These are phyloP conservation scores for Ophiostoma montium DNA, from an alignment of 2,329 filamentous ascomycete genomes.

Conservation along the genomic window DNA sequence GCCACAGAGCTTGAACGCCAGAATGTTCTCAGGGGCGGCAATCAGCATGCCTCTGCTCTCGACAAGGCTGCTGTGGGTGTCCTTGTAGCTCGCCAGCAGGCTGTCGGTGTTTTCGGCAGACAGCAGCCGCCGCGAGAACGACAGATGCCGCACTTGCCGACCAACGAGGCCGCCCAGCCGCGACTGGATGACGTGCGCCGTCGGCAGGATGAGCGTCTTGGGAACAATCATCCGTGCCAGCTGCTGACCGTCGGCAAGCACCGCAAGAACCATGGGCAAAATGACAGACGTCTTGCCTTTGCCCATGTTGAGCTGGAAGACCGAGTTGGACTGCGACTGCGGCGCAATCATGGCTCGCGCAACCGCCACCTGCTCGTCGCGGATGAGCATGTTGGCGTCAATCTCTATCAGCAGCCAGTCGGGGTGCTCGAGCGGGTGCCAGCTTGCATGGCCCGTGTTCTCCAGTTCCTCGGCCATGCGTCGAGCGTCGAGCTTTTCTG, in stretches of 20 bases:
- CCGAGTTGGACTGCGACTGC: constrained; percentile 35
- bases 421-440: constrained; percentile 35
- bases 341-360: constrained; percentile 46
- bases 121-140: constrained; percentile 39
- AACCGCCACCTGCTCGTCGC: constrained; percentile 47
- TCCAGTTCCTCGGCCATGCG: constrained; percentile 27
- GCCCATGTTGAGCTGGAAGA: constrained; percentile 55
- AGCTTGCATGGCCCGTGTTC: constrained; percentile 40
- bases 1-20: constrained; percentile 51
- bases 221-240: constrained; percentile 42
- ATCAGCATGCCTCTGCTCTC: constrained; percentile 38
- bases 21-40: constrained; percentile 45
- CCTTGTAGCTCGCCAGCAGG: not conserved
- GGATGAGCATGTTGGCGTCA: constrained; percentile 48
- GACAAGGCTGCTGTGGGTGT: constrained; percentile 24
- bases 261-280: constrained; percentile 34
- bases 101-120: constrained; percentile 14
- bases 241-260: constrained; percentile 29
- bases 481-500: constrained; percentile 15
- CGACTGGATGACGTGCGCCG: constrained; percentile 39
- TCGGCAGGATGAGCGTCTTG: constrained; percentile 41
- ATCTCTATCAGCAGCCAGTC: constrained; percentile 57
- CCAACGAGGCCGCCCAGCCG: constrained; percentile 40
- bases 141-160: constrained; percentile 39
- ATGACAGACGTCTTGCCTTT: constrained; percentile 46